phyloP scores from a whole-genome alignment of 805 yeast species.

The Nakazawaea sp. region DNA sequence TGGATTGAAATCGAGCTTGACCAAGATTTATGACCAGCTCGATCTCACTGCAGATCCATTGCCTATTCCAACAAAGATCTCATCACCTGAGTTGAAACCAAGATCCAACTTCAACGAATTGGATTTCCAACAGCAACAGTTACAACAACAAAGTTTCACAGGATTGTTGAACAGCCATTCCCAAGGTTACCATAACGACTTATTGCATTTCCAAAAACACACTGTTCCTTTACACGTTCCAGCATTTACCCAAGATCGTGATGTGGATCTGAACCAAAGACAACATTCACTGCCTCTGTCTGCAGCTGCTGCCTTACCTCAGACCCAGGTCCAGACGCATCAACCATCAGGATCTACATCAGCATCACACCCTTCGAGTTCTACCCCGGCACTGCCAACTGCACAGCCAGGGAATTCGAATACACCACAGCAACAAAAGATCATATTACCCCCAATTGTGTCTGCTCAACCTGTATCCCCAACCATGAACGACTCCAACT shows the following conservation, averaged over 20 bases:
- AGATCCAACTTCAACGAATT: conserved; percentile 6
- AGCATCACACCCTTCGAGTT: too few species aligned
- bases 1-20: conserved; percentile 7
- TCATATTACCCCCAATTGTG: neutral
- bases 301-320: too few species aligned
- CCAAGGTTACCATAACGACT: neutral
- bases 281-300: too few species aligned
- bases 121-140: conserved; percentile 11
- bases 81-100: conserved; percentile 9
- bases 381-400: too few species aligned
- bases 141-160: conserved; percentile 12
- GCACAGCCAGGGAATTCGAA: too few species aligned
- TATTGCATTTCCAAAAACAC: conserved; percentile 1
- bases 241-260: neutral
- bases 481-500: neutral
- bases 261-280: neutral
- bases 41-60: conserved; percentile 4
- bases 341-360: too few species aligned
- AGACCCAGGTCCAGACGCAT: too few species aligned
- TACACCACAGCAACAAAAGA: neutral
- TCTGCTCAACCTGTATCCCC: neutral
- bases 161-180: conserved; percentile 1
- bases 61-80: conserved; percentile 3
- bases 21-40: conserved; percentile 5
- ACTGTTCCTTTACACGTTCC: conserved; percentile 1